Base-by-base conservation (phyloP, 495 filamentous ascomycete genomes). In the Aspergillus wentii region DNA sequence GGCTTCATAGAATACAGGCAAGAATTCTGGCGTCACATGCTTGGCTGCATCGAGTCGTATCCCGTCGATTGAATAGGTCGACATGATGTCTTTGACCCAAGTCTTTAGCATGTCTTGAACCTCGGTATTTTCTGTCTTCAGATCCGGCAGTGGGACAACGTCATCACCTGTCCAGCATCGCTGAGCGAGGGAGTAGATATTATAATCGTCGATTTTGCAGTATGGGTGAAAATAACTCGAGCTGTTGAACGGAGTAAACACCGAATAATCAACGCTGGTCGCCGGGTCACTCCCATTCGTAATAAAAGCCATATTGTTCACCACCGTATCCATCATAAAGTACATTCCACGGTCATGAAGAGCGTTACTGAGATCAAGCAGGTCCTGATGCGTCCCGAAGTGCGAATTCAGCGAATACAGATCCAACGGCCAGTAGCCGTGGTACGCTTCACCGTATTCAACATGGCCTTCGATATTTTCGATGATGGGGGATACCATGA, bases 401-500 rank as follows among this genome's bases (percentile, higher is more conserved):
- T 83, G 70, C 2, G 64, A 52, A 48, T 90, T 90, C 40, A 88
- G 46, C 6, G 64, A 35, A 45, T 83, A 78, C 25, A 88, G 61
- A 48, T 88, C 71, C 30, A 77, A 59, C 0, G 79, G 76, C 85
- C 83, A 88, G 51, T 85, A 90, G 14, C 85, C 83, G 43, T 88
- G 84, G 46, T 84, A 90, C 4, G 78, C 73, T 33, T 66, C 64
- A 15, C 80, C 78, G 34, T 81, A 76, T 0, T 59, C 10, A 8
- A 54, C 57, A 2, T 36, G 48, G 30, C 55, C 59, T 4, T 71
- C 61, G 10, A 87, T 47, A 45, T 88, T 79, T 41, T 76, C 64
- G 22, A 82, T 77, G 20, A 91, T 69, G 0, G 86, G 87, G 0
- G 84, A 87, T 37, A 91, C 91, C 85, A 85, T 89, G 18, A 90